Conservation (phyloP, 2,329 filamentous ascomycete genomes). For the Chaetomium strumarium region DNA sequence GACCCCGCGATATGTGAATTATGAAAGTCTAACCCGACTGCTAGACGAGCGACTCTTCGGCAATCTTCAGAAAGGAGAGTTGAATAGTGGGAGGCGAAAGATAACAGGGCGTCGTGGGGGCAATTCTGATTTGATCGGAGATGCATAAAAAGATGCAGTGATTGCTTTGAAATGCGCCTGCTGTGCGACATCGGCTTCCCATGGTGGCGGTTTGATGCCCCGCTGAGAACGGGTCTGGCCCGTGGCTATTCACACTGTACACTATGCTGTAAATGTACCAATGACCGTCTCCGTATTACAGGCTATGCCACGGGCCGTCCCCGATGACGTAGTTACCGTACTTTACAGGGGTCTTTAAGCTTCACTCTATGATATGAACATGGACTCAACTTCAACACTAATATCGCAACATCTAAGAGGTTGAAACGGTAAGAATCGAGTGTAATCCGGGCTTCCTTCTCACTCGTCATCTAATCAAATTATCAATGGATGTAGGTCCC, state of each 20-base stretch:
- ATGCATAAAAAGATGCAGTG: conserved; percentile 6
- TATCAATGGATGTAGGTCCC: not conserved
- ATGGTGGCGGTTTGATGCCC: conserved; percentile 20
- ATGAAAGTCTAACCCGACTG: too few species aligned
- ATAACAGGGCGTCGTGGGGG: not conserved
- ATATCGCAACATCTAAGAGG: too few species aligned
- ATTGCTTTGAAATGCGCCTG: conserved; percentile 21
- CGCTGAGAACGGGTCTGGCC: conserved; percentile 11
- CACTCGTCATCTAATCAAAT: too few species aligned
- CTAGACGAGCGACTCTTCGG: too few species aligned
- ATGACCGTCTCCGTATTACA: conserved; percentile 4
- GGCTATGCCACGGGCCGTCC: too few species aligned
- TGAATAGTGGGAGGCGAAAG: not conserved
- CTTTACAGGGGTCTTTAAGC: not conserved
- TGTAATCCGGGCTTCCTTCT: too few species aligned
- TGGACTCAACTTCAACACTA: too few species aligned
- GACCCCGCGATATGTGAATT: not conserved
- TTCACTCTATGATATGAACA: not conserved
- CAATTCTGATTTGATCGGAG: conserved; percentile 23
- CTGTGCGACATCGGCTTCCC: conserved; percentile 22
- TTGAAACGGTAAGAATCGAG: too few species aligned
- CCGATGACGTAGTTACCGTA: conserved; percentile 18
- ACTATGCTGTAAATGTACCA: conserved; percentile 15
- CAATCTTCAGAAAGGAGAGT: not conserved
- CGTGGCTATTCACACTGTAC: conserved; percentile 4